Base-by-base conservation (phyloP, 139 green algal species). In the Chlorella vulgaris region DNA sequence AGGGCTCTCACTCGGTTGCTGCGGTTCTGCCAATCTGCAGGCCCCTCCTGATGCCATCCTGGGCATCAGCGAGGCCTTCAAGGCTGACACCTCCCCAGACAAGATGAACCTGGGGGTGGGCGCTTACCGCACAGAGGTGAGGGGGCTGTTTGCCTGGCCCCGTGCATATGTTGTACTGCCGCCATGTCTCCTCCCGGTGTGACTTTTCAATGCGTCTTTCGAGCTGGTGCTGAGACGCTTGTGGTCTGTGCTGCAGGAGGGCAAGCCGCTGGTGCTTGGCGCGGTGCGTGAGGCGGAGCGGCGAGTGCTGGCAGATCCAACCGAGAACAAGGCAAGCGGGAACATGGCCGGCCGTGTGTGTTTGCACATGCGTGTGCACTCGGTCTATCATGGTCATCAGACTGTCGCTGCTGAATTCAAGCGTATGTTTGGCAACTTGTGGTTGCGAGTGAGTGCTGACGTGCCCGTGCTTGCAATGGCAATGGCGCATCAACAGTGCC, bases 41-140 rank as follows among this genome's bases (percentile, higher is more conserved):
- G 93, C 93, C 2, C 93, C 93, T 28, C 80, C 91, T 35, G 95
- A 99, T 82, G 95, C 96, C 5, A 99, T 99, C 81, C 89, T 99
- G 15, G 96, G 96, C 35, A 93, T 98, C 22, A 91, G 83, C 5
- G 96, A 98, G 81, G 94, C 93, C 2, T 99, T 98, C 91, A 93
- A 92, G 75, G 81, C 76, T 0, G 91, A 92, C 84, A 91, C 71
- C 13, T 84, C 84, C 74, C 85, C 90, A 2, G 65, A 87, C 24
- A 98, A 98, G 87, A 91, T 99, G 15, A 99, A 99, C 88, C 89
- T 99, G 69, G 96, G 96, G 22, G 96, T 99, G 15, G 95, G 95
- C 0, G 95, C 95, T 1, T 98, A 98, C 87, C 81, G 95, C 7
- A 98, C 93, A 0, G 96, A 99, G 80, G 80, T 74, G 51, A 2